Conservation (phyloP, 2,329 filamentous ascomycete species). For the Rosellinia necatrix region DNA sequence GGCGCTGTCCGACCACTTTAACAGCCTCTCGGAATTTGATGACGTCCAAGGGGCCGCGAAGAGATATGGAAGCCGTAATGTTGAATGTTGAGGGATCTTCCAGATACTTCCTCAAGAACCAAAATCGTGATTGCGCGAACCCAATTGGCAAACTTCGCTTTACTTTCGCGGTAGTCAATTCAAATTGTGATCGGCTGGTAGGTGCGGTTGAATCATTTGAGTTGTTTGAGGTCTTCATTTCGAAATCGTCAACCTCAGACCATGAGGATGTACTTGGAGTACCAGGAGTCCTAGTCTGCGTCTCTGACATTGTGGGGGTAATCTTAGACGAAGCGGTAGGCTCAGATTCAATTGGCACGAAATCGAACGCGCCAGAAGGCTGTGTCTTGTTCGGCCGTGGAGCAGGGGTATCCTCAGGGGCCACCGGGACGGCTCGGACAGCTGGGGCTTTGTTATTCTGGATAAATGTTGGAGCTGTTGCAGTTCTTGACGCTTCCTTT, state of each 20-base stretch:
- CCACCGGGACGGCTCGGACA: no score
- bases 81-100: conserved; percentile 49
- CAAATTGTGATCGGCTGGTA: not conserved
- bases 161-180: not conserved
- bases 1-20: conserved; percentile 35
- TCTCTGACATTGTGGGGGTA: no score
- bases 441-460: no score
- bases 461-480: no score
- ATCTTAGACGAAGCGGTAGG: not conserved
- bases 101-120: conserved; percentile 42
- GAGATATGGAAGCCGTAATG: conserved; percentile 37
- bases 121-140: conserved; percentile 47
- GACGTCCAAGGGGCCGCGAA: conserved; percentile 42
- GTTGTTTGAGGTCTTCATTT: not conserved
- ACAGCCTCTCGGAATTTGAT: conserved; percentile 43
- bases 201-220: not conserved
- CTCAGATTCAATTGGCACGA: no score
- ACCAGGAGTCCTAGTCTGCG: not conserved
- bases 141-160: conserved; percentile 38
- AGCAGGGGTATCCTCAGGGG: no score
- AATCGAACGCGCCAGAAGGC: no score
- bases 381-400: no score
- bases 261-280: not conserved
- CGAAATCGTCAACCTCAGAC: not conserved
- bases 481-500: not conserved